phyloP scores from a whole-genome alignment of 805 yeast species.

The Metschnikowia rubicola region DNA sequence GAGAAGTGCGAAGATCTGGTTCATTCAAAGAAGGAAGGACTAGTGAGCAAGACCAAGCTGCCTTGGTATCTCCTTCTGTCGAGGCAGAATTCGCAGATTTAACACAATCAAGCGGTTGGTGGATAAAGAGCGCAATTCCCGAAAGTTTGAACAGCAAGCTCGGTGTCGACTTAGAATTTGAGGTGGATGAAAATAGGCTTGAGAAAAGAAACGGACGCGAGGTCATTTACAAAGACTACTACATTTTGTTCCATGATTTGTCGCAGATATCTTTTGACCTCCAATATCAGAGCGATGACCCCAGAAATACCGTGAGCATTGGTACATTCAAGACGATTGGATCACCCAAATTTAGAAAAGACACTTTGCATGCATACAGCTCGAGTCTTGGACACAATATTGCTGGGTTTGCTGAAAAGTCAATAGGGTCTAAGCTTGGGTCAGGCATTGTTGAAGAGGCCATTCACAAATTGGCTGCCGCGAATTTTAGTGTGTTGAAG shows the following conservation, averaged over 20 bases:
- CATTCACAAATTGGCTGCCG: slow-evolving; percentile 16
- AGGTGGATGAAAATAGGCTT: slow-evolving; percentile 57
- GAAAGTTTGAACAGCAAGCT: slow-evolving; percentile 39
- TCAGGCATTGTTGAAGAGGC: slow-evolving; percentile 26
- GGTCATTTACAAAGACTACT: slow-evolving; percentile 57
- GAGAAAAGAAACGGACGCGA: slow-evolving; percentile 54
- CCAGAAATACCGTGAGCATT: slow-evolving; percentile 45
- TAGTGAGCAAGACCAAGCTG: slow-evolving; percentile 29
- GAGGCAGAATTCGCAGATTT: slow-evolving; percentile 30
- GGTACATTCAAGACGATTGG: slow-evolving; percentile 28
- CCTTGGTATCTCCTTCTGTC: slow-evolving; percentile 20
- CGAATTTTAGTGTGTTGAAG: slow-evolving; percentile 31
- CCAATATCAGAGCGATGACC: slow-evolving; percentile 52
- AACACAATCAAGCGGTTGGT: slow-evolving; percentile 53
- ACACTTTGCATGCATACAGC: slow-evolving; percentile 48
- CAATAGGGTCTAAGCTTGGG: slow-evolving; percentile 32
- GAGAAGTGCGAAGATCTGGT: slow-evolving; percentile 6
- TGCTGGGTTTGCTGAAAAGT: slow-evolving; percentile 30
- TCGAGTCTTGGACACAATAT: slow-evolving; percentile 50
- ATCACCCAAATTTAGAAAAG: slow-evolving; percentile 46
- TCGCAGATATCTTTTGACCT: slow-evolving; percentile 62
- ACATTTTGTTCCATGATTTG: slow-evolving; percentile 68
- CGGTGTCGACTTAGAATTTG: slow-evolving; percentile 54
- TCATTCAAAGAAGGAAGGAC: slow-evolving; percentile 11
- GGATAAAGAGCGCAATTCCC: slow-evolving; percentile 61